Conservation (phyloP, 208 protist genomes). For the Naegleria fowleri region DNA sequence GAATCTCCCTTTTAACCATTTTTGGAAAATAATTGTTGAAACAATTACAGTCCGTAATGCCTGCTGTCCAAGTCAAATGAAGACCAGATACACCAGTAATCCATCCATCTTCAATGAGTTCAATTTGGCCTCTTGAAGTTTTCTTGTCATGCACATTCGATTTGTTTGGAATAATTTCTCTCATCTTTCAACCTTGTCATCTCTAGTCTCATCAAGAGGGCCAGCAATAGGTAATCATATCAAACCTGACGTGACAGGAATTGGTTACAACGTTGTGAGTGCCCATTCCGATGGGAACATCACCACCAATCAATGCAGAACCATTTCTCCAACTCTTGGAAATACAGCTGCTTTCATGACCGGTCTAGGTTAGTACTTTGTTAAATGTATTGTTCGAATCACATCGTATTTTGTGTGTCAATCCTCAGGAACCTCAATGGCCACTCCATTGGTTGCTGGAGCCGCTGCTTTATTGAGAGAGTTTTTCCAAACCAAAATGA, state of each 20-base stretch:
- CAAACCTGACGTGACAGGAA: not conserved
- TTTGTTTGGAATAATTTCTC: too few species aligned
- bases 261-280: not conserved
- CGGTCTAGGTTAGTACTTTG: not conserved
- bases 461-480: constrained; percentile 3
- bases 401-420: too few species aligned
- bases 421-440: not conserved
- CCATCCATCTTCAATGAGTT: not conserved
- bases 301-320: not conserved
- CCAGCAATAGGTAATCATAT: not conserved
- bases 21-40: too few species aligned
- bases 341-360: not conserved
- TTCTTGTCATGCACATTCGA: too few species aligned
- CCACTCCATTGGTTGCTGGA: not conserved
- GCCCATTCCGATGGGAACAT: not conserved
- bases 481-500: constrained; percentile 5
- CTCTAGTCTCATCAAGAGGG: not conserved
- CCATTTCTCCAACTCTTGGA: not conserved
- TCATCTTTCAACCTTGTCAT: too few species aligned
- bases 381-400: too few species aligned
- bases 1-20: too few species aligned
- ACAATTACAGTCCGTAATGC: not conserved
- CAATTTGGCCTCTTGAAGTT: not conserved
- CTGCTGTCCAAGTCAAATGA: not conserved
- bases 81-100: not conserved